Percentiles rank a stretch among this genome's conserved stretches.
Conservation (phyloP, 2,329 filamentous ascomycete genomes). For the Fusarium hainanense region DNA sequence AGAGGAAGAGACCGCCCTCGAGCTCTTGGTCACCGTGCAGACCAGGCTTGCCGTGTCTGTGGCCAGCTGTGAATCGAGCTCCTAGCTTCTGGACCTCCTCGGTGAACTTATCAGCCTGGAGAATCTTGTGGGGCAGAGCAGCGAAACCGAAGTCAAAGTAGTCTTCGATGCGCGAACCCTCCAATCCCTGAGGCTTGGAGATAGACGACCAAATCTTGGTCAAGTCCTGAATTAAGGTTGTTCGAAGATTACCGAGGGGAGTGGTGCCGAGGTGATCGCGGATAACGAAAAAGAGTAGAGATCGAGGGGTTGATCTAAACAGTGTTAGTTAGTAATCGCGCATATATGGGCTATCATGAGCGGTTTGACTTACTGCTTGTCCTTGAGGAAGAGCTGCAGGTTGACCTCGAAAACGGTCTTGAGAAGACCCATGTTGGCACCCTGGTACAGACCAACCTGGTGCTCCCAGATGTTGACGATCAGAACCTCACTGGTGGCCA, state of each 20-base stretch:
- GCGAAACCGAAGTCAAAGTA: slow-evolving; percentile 98
- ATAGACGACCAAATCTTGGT: slow-evolving; percentile 92
- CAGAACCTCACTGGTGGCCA: slow-evolving; percentile 96
- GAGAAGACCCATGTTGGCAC: slow-evolving; percentile 97
- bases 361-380: slow-evolving; percentile 76
- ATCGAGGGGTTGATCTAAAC: slow-evolving; percentile 83
- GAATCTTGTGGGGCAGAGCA: slow-evolving; percentile 93
- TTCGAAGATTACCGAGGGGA: slow-evolving; percentile 87
- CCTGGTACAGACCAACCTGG: slow-evolving; percentile 97
- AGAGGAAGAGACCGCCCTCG: slow-evolving; percentile 84
- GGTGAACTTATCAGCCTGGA: slow-evolving; percentile 92
- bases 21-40: slow-evolving; percentile 75
- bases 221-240: slow-evolving; percentile 90
- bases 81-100: slow-evolving; percentile 83
- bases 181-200: slow-evolving; percentile 89
- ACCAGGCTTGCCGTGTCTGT: slow-evolving; percentile 73
- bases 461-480: slow-evolving; percentile 99
- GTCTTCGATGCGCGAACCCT: slow-evolving; percentile 90
- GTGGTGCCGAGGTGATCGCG: slow-evolving; percentile 95
- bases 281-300: slow-evolving; percentile 97
- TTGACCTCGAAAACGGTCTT: slow-evolving; percentile 99
- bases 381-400: slow-evolving; percentile 94
- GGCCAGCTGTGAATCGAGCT: slow-evolving; percentile 83
- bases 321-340: slow-evolving; percentile 41
- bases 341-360: not conserved